Evolutionary conservation across 768 basidiomycete species (phyloP).

Genomic region (Strobilomyces echinocephalus): DNA sequence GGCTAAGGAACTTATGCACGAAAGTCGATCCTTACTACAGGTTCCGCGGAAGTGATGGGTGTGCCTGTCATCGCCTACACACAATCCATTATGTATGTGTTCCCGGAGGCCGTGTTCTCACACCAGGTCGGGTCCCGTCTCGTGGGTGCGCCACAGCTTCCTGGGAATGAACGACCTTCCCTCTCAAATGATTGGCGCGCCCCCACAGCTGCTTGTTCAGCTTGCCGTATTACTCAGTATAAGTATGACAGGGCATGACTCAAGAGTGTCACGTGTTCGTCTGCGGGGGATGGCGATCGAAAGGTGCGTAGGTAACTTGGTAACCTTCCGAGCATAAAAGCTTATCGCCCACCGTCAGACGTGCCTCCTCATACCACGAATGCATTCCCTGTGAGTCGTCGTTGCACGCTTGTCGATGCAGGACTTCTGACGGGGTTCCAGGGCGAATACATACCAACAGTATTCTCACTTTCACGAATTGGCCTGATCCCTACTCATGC

Average conservation of each 20-base stretch:
- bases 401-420: slow-evolving; percentile 11
- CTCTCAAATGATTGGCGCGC: not conserved
- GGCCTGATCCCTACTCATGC: slow-evolving; percentile 7
- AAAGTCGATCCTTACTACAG: not conserved
- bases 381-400: slow-evolving; percentile 78
- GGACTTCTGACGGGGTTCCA: slow-evolving; percentile 31
- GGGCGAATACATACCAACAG: slow-evolving; percentile 97
- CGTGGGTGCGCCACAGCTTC: not conserved
- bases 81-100: not conserved
- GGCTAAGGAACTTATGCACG: no score
- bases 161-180: no score
- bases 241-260: no score
- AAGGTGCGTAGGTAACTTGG: slow-evolving; percentile 56
- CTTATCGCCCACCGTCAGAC: slow-evolving; percentile 52
- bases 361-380: slow-evolving; percentile 99
- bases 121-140: not conserved
- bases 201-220: not conserved
- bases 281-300: not conserved
- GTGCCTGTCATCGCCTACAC: not conserved
- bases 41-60: not conserved
- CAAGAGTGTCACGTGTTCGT: no score
- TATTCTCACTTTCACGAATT: slow-evolving; percentile 30
- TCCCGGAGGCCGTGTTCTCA: not conserved
- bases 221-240: not conserved
- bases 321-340: not conserved